phyloP scores from a whole-genome alignment of 768 basidiomycete species.

The Gymnopilus dilepis region DNA sequence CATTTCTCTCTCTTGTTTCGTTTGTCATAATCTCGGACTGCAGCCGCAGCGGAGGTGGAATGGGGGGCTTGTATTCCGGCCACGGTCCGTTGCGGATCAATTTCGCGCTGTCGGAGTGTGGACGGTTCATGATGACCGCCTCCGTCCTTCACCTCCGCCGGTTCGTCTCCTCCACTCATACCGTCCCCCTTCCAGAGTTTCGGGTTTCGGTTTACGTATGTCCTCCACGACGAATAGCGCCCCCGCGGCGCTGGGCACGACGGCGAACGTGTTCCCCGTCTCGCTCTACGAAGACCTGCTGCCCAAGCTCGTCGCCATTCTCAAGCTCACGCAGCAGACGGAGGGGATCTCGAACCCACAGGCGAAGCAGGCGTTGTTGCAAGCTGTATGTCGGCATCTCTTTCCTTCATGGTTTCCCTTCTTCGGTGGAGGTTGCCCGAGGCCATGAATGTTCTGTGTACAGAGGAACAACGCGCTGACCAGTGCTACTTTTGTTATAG shows the following conservation, averaged over 20 bases:
- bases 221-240: background rate
- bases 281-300: conserved; percentile 61
- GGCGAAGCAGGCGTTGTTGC: conserved; percentile 68
- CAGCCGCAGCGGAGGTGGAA: no score
- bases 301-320: conserved; percentile 60
- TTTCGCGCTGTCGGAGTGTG: no score
- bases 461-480: no score
- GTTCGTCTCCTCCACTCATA: background rate
- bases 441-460: no score
- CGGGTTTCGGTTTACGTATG: no score
- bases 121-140: no score
- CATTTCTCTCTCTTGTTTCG: background rate
- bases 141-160: no score
- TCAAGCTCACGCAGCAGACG: conserved; percentile 63
- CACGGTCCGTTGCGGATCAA: no score
- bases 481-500: conserved; percentile 39
- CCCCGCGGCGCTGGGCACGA: background rate
- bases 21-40: no score
- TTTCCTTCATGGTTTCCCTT: background rate
- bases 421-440: no score
- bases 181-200: background rate
- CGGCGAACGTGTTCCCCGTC: conserved; percentile 41
- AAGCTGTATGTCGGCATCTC: conserved; percentile 52
- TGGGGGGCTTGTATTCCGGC: no score
- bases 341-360: conserved; percentile 60